Base-by-base conservation (phyloP, 2,329 filamentous ascomycete genomes). In the Salinomyces thailandicus region DNA sequence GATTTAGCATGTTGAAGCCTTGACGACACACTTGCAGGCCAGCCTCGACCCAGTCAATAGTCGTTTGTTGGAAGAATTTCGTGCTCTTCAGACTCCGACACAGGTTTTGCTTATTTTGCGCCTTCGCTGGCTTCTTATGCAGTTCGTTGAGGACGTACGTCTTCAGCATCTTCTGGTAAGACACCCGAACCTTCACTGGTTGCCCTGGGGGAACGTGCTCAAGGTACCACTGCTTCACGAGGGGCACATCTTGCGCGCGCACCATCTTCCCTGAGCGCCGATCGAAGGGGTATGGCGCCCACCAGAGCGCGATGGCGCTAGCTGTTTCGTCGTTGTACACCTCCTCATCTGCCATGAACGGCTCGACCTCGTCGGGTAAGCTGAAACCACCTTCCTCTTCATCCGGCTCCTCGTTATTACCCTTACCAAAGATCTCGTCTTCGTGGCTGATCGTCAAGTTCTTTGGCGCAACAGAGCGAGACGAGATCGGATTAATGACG, bases 21-120 rank as follows among this genome's bases (percentile, higher is more conserved):
- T 98, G 91, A 34, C 91, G 79, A 60, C 91, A 98, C 44, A 98
- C 91, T 65, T 98, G 93, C 55, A 98, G 72, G 66, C 93, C 91
- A 51, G 93, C 91, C 66, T 98, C 91, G 28, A 98, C 91, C 91
- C 91, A 98, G 60, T 98, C 91, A 46, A 98, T 96, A 6, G 85
- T 94, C 3, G 91, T 98, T 62, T 96, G 91, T 62, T 98, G 93
- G 72, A 98, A 98, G 67, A 98, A 98, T 57, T 98, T 98, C 32
- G 91, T 98, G 49, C 85, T 79, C 63, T 95, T 96, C 48, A 98
- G 64, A 6, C 85, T 93, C 51, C 77, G 78, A 58, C 96, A 74
- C 39, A 98, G 64, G 53, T 93, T 85, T 55, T 98, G 91, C 58
- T 89, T 93, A 66, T 87, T 94, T 49, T 94, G 80, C 3, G 91